phyloP scores from a whole-genome alignment of 345 rosid species.

The Pelargonium nanum region DNA sequence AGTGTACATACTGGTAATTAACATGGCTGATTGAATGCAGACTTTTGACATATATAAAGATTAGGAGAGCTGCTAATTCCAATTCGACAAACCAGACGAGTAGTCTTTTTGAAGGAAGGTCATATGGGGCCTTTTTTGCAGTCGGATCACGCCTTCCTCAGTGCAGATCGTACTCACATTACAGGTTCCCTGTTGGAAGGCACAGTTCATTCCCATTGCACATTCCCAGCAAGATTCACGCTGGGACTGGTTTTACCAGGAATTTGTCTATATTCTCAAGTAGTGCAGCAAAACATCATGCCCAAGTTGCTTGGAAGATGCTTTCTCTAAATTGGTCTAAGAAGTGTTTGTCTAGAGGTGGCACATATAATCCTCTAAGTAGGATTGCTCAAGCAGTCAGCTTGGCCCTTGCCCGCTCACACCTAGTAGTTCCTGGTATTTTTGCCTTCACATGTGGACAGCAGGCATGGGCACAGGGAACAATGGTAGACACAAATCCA shows the following conservation, averaged over 20 bases:
- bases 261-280: conserved; percentile 29
- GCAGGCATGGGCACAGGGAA: conserved; percentile 52
- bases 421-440: conserved; percentile 46
- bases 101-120: conserved; percentile 19
- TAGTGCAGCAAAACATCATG: conserved; percentile 31
- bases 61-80: conserved; percentile 28
- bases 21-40: conserved; percentile 31
- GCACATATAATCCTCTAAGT: conserved; percentile 27
- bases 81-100: conserved; percentile 20
- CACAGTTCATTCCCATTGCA: conserved; percentile 12
- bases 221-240: conserved; percentile 16
- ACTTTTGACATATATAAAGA: conserved; percentile 30
- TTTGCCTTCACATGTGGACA: conserved; percentile 49
- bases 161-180: conserved; percentile 22
- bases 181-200: conserved; percentile 23
- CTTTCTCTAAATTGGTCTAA: conserved; percentile 12
- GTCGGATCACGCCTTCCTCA: conserved; percentile 32
- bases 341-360: conserved; percentile 25
- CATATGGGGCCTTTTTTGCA: conserved; percentile 25
- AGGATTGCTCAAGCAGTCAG: conserved; percentile 66
- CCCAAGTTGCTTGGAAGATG: conserved; percentile 55
- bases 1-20: background rate
- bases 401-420: conserved; percentile 64
- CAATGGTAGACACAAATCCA: conserved; percentile 23
- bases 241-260: conserved; percentile 19